A percentile compares a stretch with the other conserved stretches of the same genome.
Conservation (phyloP, 257 asterid genomes). For the Dorcoceras hygrometricum region DNA sequence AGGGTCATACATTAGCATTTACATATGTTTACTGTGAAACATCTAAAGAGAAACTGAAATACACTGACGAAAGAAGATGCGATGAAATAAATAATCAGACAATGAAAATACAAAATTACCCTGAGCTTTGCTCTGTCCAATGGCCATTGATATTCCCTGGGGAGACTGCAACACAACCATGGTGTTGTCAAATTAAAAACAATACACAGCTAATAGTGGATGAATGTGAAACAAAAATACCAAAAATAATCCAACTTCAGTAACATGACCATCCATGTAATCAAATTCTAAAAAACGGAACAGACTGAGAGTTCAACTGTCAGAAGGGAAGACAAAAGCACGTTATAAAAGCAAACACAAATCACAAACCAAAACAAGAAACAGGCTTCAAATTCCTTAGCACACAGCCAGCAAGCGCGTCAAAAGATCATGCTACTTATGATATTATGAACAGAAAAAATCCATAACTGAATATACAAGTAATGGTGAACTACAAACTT, state of each 20-base stretch:
- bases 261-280: background rate
- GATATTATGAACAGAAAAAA: no score
- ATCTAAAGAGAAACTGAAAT: background rate
- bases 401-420: no score
- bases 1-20: background rate
- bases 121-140: slow-evolving; percentile 31
- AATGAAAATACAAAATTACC: slow-evolving; percentile 32
- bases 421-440: no score
- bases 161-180: slow-evolving; percentile 42
- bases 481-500: no score
- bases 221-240: no score
- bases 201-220: background rate
- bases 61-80: background rate
- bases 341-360: background rate
- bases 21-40: background rate
- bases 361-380: no score
- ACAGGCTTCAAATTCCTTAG: no score
- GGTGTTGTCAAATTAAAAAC: background rate
- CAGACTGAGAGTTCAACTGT: background rate
- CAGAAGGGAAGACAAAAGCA: background rate
- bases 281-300: background rate
- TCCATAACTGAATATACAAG: background rate
- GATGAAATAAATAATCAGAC: background rate
- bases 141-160: slow-evolving; percentile 33
- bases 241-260: background rate